Evolutionary conservation across 1,284 basidiomycete species (phyloP).

Genomic region (Trichosporon faecale): DNA sequence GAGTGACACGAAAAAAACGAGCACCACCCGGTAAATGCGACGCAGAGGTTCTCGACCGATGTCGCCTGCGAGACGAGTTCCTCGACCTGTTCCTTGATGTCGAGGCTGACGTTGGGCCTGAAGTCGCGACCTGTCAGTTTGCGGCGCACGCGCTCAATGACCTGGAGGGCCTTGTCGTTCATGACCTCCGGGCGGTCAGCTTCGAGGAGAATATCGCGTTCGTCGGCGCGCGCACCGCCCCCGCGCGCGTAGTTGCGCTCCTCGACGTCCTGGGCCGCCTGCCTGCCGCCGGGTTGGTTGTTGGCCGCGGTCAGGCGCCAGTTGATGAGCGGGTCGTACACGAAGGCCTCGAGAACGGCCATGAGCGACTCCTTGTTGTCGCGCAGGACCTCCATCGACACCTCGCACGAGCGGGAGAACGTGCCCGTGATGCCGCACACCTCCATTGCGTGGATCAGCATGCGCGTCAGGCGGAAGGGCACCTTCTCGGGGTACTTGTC

Average conservation of each 20-base stretch:
- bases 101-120: slow-evolving; percentile 70
- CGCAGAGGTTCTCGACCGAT: slow-evolving; percentile 86
- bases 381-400: slow-evolving; percentile 92
- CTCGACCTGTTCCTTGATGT: slow-evolving; percentile 77
- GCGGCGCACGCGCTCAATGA: slow-evolving; percentile 87
- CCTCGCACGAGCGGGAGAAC: slow-evolving; percentile 93
- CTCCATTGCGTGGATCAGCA: slow-evolving; percentile 99
- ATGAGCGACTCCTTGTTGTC: slow-evolving; percentile 97
- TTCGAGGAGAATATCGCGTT: slow-evolving; percentile 52
- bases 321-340: slow-evolving; percentile 61
- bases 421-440: slow-evolving; percentile 97
- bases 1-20: neutral
- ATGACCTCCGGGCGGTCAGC: slow-evolving; percentile 68
- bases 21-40: slow-evolving; percentile 93
- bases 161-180: slow-evolving; percentile 81
- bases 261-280: slow-evolving; percentile 24
- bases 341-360: slow-evolving; percentile 87
- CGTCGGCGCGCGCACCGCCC: slow-evolving; percentile 41
- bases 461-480: slow-evolving; percentile 94
- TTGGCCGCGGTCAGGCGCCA: slow-evolving; percentile 56
- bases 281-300: slow-evolving; percentile 46
- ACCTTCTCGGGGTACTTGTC: slow-evolving; percentile 99
- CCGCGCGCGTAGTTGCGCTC: slow-evolving; percentile 23
- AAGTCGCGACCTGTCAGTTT: slow-evolving; percentile 95
- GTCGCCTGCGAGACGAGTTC: slow-evolving; percentile 87